Conservation (phyloP, 805 yeast genomes). For the Yamadazyma sp. region DNA sequence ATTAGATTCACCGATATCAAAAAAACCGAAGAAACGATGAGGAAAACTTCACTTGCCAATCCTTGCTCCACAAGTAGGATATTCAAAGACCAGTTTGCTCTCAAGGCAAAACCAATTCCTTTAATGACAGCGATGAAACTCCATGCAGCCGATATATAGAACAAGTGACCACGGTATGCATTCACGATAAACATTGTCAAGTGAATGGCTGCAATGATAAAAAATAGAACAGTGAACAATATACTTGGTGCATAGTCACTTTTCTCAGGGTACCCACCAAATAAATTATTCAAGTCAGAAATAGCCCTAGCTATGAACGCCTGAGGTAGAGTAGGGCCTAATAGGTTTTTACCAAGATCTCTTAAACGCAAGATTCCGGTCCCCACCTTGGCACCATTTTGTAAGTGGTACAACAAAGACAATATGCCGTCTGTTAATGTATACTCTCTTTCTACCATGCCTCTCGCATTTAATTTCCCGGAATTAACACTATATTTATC, state of each 20-base stretch:
- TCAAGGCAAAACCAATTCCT: slow-evolving; percentile 56
- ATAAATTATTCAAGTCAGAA: slow-evolving; percentile 47
- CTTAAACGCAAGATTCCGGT: slow-evolving; percentile 22
- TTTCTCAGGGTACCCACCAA: slow-evolving; percentile 61
- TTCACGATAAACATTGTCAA: slow-evolving; percentile 49
- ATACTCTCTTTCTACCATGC: slow-evolving; percentile 12
- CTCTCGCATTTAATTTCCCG: slow-evolving; percentile 4
- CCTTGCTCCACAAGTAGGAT: slow-evolving; percentile 47
- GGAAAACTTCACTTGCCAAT: slow-evolving; percentile 55
- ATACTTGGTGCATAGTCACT: slow-evolving; percentile 60
- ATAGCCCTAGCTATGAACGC: slow-evolving; percentile 36
- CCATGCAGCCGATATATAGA: slow-evolving; percentile 53
- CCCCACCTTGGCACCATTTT: slow-evolving; percentile 27
- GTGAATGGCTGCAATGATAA: slow-evolving; percentile 47
- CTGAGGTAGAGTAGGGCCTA: slow-evolving; percentile 41
- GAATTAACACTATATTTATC: too few species aligned
- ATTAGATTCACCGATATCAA: slow-evolving; percentile 59
- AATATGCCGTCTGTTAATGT: slow-evolving; percentile 25
- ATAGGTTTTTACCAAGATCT: slow-evolving; percentile 23
- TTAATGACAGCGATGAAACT: slow-evolving; percentile 51
- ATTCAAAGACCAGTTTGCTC: slow-evolving; percentile 58
- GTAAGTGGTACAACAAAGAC: slow-evolving; percentile 22
- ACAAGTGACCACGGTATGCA: slow-evolving; percentile 55
- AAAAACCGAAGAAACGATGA: slow-evolving; percentile 54
- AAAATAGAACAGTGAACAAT: slow-evolving; percentile 53